Conservation (phyloP, 768 basidiomycete genomes). For the Naganishia onofrii region DNA sequence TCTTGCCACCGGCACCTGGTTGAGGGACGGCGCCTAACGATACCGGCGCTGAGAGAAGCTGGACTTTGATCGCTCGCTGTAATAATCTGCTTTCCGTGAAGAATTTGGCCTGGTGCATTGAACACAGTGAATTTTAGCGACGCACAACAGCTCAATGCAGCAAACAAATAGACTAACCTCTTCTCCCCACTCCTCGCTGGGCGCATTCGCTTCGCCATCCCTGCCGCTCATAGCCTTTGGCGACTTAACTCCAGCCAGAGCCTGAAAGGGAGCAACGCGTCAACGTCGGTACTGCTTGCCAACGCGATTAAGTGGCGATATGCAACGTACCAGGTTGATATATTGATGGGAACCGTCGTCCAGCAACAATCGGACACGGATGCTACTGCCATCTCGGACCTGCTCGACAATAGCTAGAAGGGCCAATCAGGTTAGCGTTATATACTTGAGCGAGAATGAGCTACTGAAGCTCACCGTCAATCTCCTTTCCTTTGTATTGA, state of each 20-base stretch:
- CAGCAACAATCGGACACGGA: conserved; percentile 82
- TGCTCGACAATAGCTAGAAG: conserved; percentile 82
- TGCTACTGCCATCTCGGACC: conserved; percentile 85
- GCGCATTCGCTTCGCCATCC: conserved; percentile 40
- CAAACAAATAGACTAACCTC: conserved; percentile 61
- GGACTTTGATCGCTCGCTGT: conserved; percentile 51
- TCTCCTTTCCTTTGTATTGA: conserved; percentile 84
- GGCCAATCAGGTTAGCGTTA: background rate
- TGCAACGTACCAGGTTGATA: conserved; percentile 68
- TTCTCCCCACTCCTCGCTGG: conserved; percentile 80
- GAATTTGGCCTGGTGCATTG: conserved; percentile 69
- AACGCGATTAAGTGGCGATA: background rate
- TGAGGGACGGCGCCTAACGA: conserved; percentile 73
- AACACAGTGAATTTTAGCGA: background rate
- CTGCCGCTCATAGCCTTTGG: conserved; percentile 45
- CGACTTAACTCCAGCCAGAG: conserved; percentile 50
- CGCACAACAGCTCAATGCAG: background rate
- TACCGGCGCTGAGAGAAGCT: conserved; percentile 55
- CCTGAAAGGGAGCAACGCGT: conserved; percentile 26
- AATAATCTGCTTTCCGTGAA: conserved; percentile 69
- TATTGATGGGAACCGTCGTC: conserved; percentile 87
- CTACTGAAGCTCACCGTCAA: conserved; percentile 66
- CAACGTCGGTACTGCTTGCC: background rate
- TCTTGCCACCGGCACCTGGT: conserved; percentile 77
- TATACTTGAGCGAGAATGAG: background rate